phyloP scores from a whole-genome alignment of 257 asterid species.

The Fraxinus anomala region DNA sequence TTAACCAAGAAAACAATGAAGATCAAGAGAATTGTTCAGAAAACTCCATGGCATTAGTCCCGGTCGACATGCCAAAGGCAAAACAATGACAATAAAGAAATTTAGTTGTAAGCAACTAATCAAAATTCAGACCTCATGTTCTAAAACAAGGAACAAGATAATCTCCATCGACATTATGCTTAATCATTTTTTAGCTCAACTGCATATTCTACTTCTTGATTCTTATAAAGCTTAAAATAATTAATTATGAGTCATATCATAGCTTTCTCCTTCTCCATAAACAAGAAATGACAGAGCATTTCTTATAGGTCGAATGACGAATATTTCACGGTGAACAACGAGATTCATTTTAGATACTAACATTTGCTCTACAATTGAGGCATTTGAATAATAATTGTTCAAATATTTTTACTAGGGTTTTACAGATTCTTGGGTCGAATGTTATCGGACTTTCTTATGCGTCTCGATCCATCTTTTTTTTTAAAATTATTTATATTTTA shows the following conservation, averaged over 20 bases:
- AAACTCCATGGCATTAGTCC: too few species aligned
- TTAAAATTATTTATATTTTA: too few species aligned
- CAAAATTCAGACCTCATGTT: too few species aligned
- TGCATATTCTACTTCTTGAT: neutral
- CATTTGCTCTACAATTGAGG: neutral
- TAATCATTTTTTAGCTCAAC: neutral
- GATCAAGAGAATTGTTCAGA: too few species aligned
- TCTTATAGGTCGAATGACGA: neutral
- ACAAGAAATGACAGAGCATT: neutral
- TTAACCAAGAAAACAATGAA: too few species aligned
- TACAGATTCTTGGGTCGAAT: too few species aligned
- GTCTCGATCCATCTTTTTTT: too few species aligned
- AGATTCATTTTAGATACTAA: neutral
- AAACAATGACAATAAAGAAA: too few species aligned
- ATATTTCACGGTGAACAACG: neutral
- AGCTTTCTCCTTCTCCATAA: neutral
- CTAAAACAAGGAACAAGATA: neutral
- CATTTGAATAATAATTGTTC: neutral
- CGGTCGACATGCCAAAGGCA: too few species aligned
- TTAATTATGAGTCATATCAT: neutral
- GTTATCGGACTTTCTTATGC: neutral
- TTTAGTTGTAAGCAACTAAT: too few species aligned
- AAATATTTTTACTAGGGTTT: too few species aligned
- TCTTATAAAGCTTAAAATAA: neutral
- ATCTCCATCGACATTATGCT: neutral